A percentile compares a stretch with the other conserved stretches of the same genome.
Evolutionary conservation across 1,284 basidiomycete species (phyloP).

Genomic region (Cerrena zonata): DNA sequence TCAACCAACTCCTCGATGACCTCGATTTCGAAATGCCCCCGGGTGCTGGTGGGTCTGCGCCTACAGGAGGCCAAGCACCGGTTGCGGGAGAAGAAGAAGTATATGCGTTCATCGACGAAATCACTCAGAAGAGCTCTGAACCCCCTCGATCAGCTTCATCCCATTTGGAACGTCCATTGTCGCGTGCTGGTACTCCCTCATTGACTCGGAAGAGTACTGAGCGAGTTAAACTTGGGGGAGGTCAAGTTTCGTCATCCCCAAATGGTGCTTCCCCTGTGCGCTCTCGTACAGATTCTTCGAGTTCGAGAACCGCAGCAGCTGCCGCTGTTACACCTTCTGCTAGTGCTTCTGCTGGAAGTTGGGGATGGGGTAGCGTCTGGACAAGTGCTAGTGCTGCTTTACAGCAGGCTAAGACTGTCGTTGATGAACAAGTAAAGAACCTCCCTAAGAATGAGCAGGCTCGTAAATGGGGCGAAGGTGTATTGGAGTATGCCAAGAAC

Average conservation of each 20-base stretch:
- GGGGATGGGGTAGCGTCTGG: slow-evolving; percentile 87
- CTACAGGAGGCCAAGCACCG: slow-evolving; percentile 21
- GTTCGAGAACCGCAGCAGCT: slow-evolving; percentile 19
- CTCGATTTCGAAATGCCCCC: slow-evolving; percentile 58
- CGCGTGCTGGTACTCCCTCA: slow-evolving; percentile 66
- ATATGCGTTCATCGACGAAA: slow-evolving; percentile 89
- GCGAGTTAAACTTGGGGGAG: slow-evolving; percentile 60
- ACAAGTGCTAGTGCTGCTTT: slow-evolving; percentile 79
- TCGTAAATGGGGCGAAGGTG: slow-evolving; percentile 63
- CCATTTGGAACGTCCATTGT: slow-evolving; percentile 53
- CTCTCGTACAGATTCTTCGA: slow-evolving; percentile 26
- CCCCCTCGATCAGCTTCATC: slow-evolving; percentile 55
- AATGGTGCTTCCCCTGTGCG: slow-evolving; percentile 33
- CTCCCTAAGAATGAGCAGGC: slow-evolving; percentile 78
- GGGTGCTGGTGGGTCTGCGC: slow-evolving; percentile 13
- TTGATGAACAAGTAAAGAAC: slow-evolving; percentile 84
- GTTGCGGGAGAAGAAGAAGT: slow-evolving; percentile 70
- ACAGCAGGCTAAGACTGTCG: slow-evolving; percentile 80
- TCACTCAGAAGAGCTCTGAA: slow-evolving; percentile 82
- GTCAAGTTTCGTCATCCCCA: slow-evolving; percentile 31
- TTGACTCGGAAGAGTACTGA: slow-evolving; percentile 74
- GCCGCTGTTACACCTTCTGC: slow-evolving; percentile 22
- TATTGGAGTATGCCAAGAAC: slow-evolving; percentile 38
- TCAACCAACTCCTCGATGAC: slow-evolving; percentile 83
- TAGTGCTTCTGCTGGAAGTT: slow-evolving; percentile 32